A percentile compares a stretch with the other conserved stretches of the same genome.
phyloP scores from a whole-genome alignment of 2,329 filamentous ascomycete species.

The Ascochyta fabae region DNA sequence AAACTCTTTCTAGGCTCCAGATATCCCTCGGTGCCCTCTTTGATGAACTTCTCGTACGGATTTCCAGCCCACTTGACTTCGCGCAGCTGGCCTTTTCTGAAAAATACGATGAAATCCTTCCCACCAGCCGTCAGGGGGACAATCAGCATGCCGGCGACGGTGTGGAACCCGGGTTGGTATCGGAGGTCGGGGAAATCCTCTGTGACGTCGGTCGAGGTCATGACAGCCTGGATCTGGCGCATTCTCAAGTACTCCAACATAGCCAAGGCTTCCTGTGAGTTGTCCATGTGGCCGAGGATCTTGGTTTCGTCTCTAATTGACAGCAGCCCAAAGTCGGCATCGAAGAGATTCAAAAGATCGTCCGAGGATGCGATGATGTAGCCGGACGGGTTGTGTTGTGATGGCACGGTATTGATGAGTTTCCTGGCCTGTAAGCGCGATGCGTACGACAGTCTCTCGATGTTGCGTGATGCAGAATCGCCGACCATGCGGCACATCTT shows the following conservation, averaged over 20 bases:
- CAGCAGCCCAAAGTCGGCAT: slow-evolving; percentile 84
- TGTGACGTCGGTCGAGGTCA: slow-evolving; percentile 77
- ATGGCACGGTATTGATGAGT: slow-evolving; percentile 83
- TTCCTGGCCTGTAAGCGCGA: slow-evolving; percentile 85
- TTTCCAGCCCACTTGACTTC: slow-evolving; percentile 88
- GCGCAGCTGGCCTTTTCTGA: slow-evolving; percentile 76
- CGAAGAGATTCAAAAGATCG: slow-evolving; percentile 81
- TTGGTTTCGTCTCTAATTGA: slow-evolving; percentile 91
- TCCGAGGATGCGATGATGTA: slow-evolving; percentile 92
- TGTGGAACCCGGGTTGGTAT: slow-evolving; percentile 79
- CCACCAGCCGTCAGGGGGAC: slow-evolving; percentile 80
- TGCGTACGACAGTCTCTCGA: slow-evolving; percentile 85
- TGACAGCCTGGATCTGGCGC: slow-evolving; percentile 74
- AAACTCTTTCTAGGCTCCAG: slow-evolving; percentile 82
- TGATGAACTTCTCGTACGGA: slow-evolving; percentile 79
- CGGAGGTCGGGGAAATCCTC: slow-evolving; percentile 81
- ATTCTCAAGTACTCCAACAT: slow-evolving; percentile 85
- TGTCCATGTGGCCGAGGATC: slow-evolving; percentile 74
- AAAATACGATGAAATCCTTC: slow-evolving; percentile 88
- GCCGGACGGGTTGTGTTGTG: slow-evolving; percentile 80
- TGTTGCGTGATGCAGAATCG: slow-evolving; percentile 84
- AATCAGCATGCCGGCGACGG: slow-evolving; percentile 79
- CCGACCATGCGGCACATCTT: slow-evolving; percentile 91
- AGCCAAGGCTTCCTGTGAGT: slow-evolving; percentile 82
- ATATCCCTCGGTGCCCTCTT: slow-evolving; percentile 74